Evolutionary conservation across 257 asterid species (phyloP).

Genomic region (Solanum paucissectum): DNA sequence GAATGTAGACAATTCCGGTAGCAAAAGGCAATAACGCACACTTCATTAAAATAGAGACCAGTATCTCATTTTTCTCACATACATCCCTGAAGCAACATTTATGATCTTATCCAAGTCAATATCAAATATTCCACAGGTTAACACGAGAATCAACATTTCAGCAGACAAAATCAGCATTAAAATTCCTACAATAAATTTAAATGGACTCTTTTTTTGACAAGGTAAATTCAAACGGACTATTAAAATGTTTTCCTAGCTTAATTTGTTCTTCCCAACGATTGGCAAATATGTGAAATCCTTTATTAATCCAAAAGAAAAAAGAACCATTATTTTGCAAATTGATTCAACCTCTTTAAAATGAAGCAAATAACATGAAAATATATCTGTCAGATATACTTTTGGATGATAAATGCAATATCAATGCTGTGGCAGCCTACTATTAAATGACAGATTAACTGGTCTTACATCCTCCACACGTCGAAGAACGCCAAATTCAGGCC

Average conservation of each 20-base stretch:
- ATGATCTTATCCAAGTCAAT: not conserved
- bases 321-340: not conserved
- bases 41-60: not conserved
- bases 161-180: not conserved
- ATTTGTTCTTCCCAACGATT: not conserved
- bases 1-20: not conserved
- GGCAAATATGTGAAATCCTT: not conserved
- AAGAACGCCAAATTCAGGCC: constrained; percentile 75
- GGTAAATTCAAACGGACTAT: not conserved
- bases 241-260: not conserved
- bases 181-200: not conserved
- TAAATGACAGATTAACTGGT: not conserved
- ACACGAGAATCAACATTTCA: not conserved
- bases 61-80: not conserved
- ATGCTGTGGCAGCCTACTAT: not conserved
- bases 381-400: not conserved
- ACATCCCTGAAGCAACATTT: not conserved
- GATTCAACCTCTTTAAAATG: not conserved
- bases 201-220: not conserved
- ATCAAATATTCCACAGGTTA: not conserved
- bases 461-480: constrained; percentile 86
- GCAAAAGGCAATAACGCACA: not conserved
- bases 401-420: not conserved
- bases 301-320: not conserved
- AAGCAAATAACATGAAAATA: not conserved